phyloP scores from a whole-genome alignment of 768 basidiomycete genomes.

The Hortiboletus campestris region DNA sequence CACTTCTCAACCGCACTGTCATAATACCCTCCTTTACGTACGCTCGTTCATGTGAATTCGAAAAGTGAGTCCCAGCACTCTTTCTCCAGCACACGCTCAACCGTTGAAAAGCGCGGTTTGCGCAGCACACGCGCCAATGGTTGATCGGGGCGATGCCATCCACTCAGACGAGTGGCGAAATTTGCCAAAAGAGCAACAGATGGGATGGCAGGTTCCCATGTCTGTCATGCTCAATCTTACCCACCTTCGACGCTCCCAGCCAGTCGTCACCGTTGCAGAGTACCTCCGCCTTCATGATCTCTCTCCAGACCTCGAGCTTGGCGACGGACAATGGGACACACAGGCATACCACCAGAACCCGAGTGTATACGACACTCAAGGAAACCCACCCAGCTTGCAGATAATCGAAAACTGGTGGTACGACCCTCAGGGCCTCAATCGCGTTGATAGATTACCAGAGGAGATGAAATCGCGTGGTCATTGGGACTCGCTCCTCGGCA shows the following conservation, averaged over 20 bases:
- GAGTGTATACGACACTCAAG: conserved; percentile 25
- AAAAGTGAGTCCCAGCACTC: conserved; percentile 14
- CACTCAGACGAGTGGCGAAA: conserved; percentile 42
- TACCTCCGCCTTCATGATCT: conserved; percentile 42
- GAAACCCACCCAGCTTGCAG: conserved; percentile 27
- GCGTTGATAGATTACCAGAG: conserved; percentile 38
- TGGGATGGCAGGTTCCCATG: conserved; percentile 37
- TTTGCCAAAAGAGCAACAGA: conserved; percentile 35
- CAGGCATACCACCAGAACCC: conserved; percentile 32
- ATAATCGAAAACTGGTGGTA: conserved; percentile 41
- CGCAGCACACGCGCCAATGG: conserved; percentile 41
- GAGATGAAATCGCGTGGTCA: conserved; percentile 33
- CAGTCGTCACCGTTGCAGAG: conserved; percentile 43
- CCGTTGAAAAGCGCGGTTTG: conserved; percentile 31
- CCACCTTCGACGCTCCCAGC: conserved; percentile 35
- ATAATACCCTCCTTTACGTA: conserved; percentile 46
- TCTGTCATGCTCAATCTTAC: conserved; percentile 43
- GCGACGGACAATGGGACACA: conserved; percentile 40
- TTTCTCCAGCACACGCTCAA: background rate
- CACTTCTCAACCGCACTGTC: conserved; percentile 42
- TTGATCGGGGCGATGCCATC: conserved; percentile 45
- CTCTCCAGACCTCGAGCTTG: conserved; percentile 33
- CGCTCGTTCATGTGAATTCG: conserved; percentile 42
- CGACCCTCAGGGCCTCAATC: conserved; percentile 35
- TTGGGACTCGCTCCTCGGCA: conserved; percentile 22